These are phyloP conservation scores for Croton setiger DNA, from an alignment of 441 rosid genomes.

Conservation along the genomic window DNA sequence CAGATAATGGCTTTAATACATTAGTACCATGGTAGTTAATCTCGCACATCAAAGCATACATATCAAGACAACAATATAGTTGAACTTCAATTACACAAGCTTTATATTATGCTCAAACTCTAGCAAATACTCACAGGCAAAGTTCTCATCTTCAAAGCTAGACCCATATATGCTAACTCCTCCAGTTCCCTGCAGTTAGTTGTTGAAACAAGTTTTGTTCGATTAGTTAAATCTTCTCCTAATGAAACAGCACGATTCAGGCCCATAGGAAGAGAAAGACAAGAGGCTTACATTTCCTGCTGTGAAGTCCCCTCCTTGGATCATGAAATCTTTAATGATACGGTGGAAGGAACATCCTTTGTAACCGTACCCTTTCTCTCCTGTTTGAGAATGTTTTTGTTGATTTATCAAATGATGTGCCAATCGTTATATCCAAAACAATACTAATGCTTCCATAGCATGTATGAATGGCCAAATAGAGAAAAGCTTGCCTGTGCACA, in stretches of 20 bases:
- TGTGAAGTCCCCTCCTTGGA: conserved; percentile 96
- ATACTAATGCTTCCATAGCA: neutral
- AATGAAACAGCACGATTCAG: neutral
- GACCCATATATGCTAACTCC: conserved; percentile 92
- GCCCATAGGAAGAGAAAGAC: conserved; percentile 10
- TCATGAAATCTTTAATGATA: conserved; percentile 93
- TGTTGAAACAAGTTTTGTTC: neutral
- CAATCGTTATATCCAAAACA: neutral
- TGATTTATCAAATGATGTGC: conserved; percentile 13
- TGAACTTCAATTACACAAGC: neutral
- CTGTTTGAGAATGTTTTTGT: conserved; percentile 35
- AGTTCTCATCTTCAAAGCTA: conserved; percentile 82
- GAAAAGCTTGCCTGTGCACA: conserved; percentile 74
- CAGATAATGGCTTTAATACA: conserved; percentile 18
- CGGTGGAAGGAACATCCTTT: conserved; percentile 85
- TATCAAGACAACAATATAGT: neutral
- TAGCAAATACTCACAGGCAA: conserved; percentile 60
- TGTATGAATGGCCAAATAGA: neutral
- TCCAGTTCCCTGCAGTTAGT: conserved; percentile 90
- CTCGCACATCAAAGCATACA: conserved; percentile 9
- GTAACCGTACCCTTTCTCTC: conserved; percentile 92
- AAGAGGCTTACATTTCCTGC: conserved; percentile 68
- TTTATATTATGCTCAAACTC: conserved; percentile 1
- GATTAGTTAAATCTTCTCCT: neutral
- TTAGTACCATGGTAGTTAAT: conserved; percentile 4